Percentiles rank a stretch among this genome's conserved stretches.
Evolutionary conservation across 305 asterid genomes (phyloP).

Genomic region (Stenogyne calaminthoides): DNA sequence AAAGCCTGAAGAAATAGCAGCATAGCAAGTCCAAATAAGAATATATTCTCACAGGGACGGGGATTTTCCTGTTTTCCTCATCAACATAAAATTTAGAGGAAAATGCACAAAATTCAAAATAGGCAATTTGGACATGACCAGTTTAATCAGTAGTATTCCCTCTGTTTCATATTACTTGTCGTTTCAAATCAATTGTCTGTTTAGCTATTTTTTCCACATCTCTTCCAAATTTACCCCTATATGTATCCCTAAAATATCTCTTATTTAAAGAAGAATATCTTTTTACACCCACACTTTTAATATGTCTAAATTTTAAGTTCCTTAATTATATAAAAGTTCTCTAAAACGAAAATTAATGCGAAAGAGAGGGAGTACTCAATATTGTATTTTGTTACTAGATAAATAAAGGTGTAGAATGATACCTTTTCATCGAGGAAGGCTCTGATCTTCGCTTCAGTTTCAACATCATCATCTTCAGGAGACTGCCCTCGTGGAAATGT

Average conservation of each 20-base stretch:
- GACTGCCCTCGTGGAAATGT: conserved; percentile 65
- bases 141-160: not conserved
- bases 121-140: not conserved
- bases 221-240: too few species aligned
- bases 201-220: too few species aligned
- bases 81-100: not conserved
- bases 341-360: too few species aligned
- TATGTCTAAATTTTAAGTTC: too few species aligned
- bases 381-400: conserved; percentile 12
- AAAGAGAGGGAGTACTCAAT: not conserved
- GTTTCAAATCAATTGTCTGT: too few species aligned
- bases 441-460: conserved; percentile 83
- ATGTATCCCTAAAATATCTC: too few species aligned
- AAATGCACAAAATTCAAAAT: not conserved
- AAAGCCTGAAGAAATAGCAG: conserved; percentile 55
- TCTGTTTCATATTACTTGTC: too few species aligned
- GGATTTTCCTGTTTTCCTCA: too few species aligned
- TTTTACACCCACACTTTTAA: too few species aligned
- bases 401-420: conserved; percentile 19
- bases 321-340: too few species aligned
- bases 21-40: conserved; percentile 23
- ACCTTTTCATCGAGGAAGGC: conserved; percentile 97
- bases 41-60: not conserved
- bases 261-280: too few species aligned
- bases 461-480: conserved; percentile 85